These are phyloP conservation scores for Kwoniella europaea DNA, from an alignment of 768 basidiomycete species.

Conservation along the genomic window DNA sequence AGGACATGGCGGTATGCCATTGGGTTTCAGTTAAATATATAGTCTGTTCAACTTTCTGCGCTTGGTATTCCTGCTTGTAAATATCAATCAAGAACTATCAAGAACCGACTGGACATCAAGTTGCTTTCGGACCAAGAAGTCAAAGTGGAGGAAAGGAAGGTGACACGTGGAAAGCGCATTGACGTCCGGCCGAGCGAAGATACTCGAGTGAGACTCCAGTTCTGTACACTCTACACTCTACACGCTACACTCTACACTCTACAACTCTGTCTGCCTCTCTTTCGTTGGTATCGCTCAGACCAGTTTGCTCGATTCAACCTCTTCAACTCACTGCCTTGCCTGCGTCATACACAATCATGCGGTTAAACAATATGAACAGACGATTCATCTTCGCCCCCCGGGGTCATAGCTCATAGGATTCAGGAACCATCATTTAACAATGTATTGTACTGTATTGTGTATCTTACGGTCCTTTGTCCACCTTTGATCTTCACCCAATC, in stretches of 20 bases:
- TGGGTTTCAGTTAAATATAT: neutral
- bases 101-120: neutral
- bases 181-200: neutral
- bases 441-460: neutral
- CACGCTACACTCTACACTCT: neutral
- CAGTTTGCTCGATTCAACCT: neutral
- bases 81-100: neutral
- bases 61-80: neutral
- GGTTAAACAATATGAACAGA: neutral
- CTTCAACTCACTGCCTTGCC: neutral
- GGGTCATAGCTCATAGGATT: neutral
- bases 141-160: neutral
- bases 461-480: neutral
- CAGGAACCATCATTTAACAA: neutral
- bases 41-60: neutral
- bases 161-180: neutral
- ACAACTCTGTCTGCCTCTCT: neutral
- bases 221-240: neutral
- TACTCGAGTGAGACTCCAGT: neutral
- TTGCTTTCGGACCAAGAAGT: neutral
- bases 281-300: no score
- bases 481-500: neutral
- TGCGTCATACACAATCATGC: neutral
- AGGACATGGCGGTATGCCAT: constrained; percentile 15
- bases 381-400: neutral